A percentile compares a stretch with the other conserved stretches of the same genome.
Evolutionary conservation across 2,329 filamentous ascomycete species (phyloP).

Genomic region (Penicillium sp.): DNA sequence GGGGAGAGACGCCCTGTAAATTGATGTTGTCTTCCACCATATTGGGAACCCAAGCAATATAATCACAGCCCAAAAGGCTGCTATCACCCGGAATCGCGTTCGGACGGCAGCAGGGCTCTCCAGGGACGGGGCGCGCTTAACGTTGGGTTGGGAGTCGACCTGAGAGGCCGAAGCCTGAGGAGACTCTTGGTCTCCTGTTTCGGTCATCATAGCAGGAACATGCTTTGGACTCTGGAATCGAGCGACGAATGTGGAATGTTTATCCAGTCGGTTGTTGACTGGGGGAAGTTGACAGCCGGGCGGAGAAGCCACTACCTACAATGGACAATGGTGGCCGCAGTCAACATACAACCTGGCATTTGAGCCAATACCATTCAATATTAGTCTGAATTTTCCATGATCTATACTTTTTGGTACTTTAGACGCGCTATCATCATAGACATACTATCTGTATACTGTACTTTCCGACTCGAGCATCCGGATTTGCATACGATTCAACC

Average conservation of each 20-base stretch:
- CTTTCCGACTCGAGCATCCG: neutral
- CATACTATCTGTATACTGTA: neutral
- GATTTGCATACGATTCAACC: neutral
- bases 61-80: conserved; percentile 89
- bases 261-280: conserved; percentile 12
- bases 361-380: neutral
- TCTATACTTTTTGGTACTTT: neutral
- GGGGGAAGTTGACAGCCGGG: conserved; percentile 19
- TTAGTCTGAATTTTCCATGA: neutral
- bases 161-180: conserved; percentile 19
- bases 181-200: conserved; percentile 36
- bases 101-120: conserved; percentile 69
- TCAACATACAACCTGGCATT: neutral
- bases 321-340: neutral
- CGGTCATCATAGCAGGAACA: conserved; percentile 37
- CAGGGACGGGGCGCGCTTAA: conserved; percentile 62
- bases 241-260: conserved; percentile 7
- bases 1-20: conserved; percentile 82
- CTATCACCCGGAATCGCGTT: conserved; percentile 70
- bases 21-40: conserved; percentile 94
- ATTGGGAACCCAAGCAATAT: conserved; percentile 80
- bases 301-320: conserved; percentile 19
- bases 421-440: no score
- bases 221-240: conserved; percentile 27
- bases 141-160: conserved; percentile 20